Base-by-base conservation (phyloP, 2,329 filamentous ascomycete species). In the Zymoseptoria brevis region DNA sequence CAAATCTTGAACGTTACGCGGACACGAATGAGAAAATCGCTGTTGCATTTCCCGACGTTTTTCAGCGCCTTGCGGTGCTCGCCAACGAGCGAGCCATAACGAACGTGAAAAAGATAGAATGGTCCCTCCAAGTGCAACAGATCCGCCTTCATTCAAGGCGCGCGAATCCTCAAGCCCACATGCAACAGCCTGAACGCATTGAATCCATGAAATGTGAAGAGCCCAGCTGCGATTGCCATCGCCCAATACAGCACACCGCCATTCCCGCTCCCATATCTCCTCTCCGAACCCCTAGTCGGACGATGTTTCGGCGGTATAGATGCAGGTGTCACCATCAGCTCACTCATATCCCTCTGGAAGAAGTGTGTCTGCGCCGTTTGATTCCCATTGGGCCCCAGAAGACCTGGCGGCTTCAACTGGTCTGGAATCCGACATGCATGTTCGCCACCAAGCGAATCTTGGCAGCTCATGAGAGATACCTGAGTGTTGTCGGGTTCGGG, bases 341-440 rank as follows among this genome's bases (percentile, higher is more conserved):
- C 35, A 13, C 35, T 41, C 35, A 41, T 13, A 6, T 41, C 6
- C 35, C 35, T 41, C 35, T 11, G 16, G 49, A 62, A 63, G 52
- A 67, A 66, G 16, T 21, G 54, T 54, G 64, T 66, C 35, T 57
- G 50, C 26, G 58, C 62, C 4, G 60, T 64, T 7, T 35, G 56
- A 56, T 64, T 62, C 6, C 62, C 66, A 30, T 61, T 41, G 7
- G 1, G 8, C 1, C 62, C 54, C 21, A 16, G 22, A 7, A 60
- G 60, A 30, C 63, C 58, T 4, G 66, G 64, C 51, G 62, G 54
- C 11, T 49, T 50, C 7, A 16, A 49, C 56, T 66, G 62, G 49
- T 65, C 59, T n/a, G 64, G 63, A 8, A 68, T 55, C 7, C 50
- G 45, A 58, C 66, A 68, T 19, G 55, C 30, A 51, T 60, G 21